Evolutionary conservation across 139 green algal species (phyloP), one percentile per base, ranked within the genome.

Genomic region (Limnomonas spitsbergensis): DNA sequence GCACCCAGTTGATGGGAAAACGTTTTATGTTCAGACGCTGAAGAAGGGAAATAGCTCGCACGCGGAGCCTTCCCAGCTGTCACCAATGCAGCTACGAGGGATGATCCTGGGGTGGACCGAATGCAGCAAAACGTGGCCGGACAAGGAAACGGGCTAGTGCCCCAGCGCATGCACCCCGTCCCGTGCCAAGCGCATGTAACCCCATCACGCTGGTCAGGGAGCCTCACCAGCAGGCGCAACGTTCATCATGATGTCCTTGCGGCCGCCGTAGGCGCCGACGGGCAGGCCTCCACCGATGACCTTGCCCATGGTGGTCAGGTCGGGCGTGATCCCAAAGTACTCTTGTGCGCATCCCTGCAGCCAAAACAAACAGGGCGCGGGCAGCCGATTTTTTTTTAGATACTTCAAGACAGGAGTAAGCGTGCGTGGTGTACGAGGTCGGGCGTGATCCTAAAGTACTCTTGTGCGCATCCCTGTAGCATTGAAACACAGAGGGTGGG

Each of bases 291-390:
- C 96, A 68, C 93, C 96, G 79, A 99, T 99, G 73, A 99, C 93
- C 93, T 99, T 99, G 86, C 96, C 96, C 91, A 99, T 96, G 79
- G 95, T 99, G 78, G 96, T 99, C 40, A 99, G 78, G 88, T 99
- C 96, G 38, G 96, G 96, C 6, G 89, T 99, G 73, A 99, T 89
- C 80, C 93, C 93, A 79, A 98, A 99, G 92, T 98, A 78, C 86
- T 96, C 91, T 89, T 98, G 94, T 24, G 86, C 87, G 67, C 87
- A 88, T 52, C 86, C 86, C 79, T 61, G 47, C 14, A 61, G 47
- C 14, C 20, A 61, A 14, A 61, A 61, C 86, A 78, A 1, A 32
- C 34, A 35, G 29, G 67, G 26, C 4, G 24, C 27, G 67, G 67
- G 6, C 7, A 29, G 54, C 4, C 56, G 29, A 36, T 40, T 6